These are phyloP conservation scores for Phytopythium delawarense DNA, from an alignment of 352 stramenopile genomes.

Conservation along the genomic window DNA sequence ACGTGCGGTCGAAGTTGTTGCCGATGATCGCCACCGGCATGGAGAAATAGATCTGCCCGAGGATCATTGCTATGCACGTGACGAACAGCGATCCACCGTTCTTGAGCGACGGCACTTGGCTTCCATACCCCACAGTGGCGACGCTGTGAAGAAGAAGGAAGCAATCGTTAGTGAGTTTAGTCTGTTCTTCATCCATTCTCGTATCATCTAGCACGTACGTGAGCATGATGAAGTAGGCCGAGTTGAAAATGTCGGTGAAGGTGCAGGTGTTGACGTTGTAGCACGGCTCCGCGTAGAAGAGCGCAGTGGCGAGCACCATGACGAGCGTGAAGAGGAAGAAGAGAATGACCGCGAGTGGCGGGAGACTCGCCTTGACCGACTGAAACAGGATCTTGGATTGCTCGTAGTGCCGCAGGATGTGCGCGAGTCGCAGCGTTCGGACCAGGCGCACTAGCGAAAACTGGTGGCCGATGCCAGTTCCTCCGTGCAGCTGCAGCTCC, in stretches of 20 bases:
- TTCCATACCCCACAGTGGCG: slow-evolving; percentile 72
- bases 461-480: slow-evolving; percentile 15
- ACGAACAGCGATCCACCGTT: slow-evolving; percentile 49
- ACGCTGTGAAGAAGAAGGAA: slow-evolving; percentile 25
- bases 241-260: slow-evolving; percentile 85
- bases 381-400: slow-evolving; percentile 54
- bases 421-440: slow-evolving; percentile 40
- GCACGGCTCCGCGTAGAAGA: slow-evolving; percentile 76
- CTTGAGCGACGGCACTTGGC: slow-evolving; percentile 51
- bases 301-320: slow-evolving; percentile 67
- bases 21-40: slow-evolving; percentile 79
- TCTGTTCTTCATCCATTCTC: background rate
- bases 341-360: slow-evolving; percentile 51
- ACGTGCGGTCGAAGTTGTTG: slow-evolving; percentile 63
- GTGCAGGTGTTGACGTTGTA: slow-evolving; percentile 71
- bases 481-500: slow-evolving; percentile 18
- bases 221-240: slow-evolving; percentile 81
- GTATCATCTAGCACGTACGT: slow-evolving; percentile 41
- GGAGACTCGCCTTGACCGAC: slow-evolving; percentile 52
- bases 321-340: slow-evolving; percentile 78
- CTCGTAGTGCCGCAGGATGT: slow-evolving; percentile 55
- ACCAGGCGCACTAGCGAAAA: slow-evolving; percentile 46
- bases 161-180: background rate
- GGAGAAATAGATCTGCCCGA: slow-evolving; percentile 73
- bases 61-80: slow-evolving; percentile 65